Evolutionary conservation across 2,329 filamentous ascomycete species (phyloP).

Genomic region (Massarina eburnea): DNA sequence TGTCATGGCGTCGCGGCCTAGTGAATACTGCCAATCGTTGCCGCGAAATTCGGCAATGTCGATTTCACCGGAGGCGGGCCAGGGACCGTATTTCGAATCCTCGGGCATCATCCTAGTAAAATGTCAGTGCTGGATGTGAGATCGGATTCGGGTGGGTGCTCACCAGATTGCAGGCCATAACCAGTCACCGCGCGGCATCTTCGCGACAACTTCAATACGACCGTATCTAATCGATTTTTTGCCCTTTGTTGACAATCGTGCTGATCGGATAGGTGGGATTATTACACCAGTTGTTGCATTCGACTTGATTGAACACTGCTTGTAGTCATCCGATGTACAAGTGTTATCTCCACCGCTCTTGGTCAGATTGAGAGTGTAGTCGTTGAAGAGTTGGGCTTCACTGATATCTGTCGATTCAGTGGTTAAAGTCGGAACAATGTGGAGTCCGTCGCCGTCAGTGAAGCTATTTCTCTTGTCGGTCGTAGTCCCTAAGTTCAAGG

Average conservation of each 20-base stretch:
- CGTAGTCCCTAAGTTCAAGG: too few relatives aligned
- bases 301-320: conserved; percentile 68
- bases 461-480: conserved; percentile 71
- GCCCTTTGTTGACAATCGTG: conserved; percentile 72
- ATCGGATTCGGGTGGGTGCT: background rate
- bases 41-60: conserved; percentile 79
- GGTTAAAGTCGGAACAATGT: conserved; percentile 75
- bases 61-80: conserved; percentile 80
- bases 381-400: conserved; percentile 64
- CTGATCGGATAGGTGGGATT: conserved; percentile 74
- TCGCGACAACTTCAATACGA: conserved; percentile 75
- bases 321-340: conserved; percentile 63
- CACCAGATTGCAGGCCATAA: conserved; percentile 81
- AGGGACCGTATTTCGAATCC: conserved; percentile 69
- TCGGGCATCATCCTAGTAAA: conserved; percentile 57
- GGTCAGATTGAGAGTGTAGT: conserved; percentile 29
- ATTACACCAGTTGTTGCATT: conserved; percentile 75
- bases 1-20: conserved; percentile 74
- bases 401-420: conserved; percentile 64
- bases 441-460: conserved; percentile 66
- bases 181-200: conserved; percentile 77
- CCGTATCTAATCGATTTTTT: conserved; percentile 77
- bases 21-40: conserved; percentile 71
- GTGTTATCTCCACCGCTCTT: conserved; percentile 50
- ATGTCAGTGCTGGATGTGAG: conserved; percentile 29